Base-by-base conservation (phyloP, 1,284 basidiomycete species). In the Lignosus rhinocerotis region DNA sequence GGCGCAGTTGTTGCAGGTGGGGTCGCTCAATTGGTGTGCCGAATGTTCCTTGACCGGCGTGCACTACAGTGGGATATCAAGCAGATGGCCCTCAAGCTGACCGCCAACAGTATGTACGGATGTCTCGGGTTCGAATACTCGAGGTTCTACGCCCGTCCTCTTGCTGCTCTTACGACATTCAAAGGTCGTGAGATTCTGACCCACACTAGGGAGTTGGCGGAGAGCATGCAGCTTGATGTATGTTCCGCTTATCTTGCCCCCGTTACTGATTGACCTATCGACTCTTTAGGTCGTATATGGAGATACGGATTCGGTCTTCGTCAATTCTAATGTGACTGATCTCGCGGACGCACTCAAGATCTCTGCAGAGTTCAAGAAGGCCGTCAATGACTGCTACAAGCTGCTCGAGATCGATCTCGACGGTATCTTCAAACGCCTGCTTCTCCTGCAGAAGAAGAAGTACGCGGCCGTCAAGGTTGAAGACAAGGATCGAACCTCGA, bases 101-200 rank as follows among this genome's bases (percentile, higher is more conserved):
- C 96, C 1, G 97, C 97, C 59, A 99, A 99, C 80, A 96, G 93
- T 80, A 99, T 99, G 96, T 99, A 99, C 74, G 97, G 97, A 21
- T 99, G 97, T 81, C 88, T 99, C 32, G 97, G 97, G 54, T 99
- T 98, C 72, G 94, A 96, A 70, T 93, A 96, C 64, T 98, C 96
- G 17, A 82, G 97, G 48, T 99, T 99, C 80, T 98, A 96, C 66
- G 97, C 96, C n/a, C 85, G 93, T 38, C 94, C 96, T 0, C 85
- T 99, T 14, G 97, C 97, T 7, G 94, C 96, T 44, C 83, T 99
- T 54, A 98, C 96, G 25, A 99, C 97, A 0, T 96, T 88, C 83
- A 99, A 98, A 75, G 97, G 97, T 67, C 90, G 97, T 75, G 96
- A 99, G 76, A 98, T 98, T 69, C 75, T 99, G 69, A 98, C 93